A percentile compares a stretch with the other conserved stretches of the same genome.
phyloP scores from a whole-genome alignment of 2,329 filamentous ascomycete species.

The Ceratocystis alfenasii region DNA sequence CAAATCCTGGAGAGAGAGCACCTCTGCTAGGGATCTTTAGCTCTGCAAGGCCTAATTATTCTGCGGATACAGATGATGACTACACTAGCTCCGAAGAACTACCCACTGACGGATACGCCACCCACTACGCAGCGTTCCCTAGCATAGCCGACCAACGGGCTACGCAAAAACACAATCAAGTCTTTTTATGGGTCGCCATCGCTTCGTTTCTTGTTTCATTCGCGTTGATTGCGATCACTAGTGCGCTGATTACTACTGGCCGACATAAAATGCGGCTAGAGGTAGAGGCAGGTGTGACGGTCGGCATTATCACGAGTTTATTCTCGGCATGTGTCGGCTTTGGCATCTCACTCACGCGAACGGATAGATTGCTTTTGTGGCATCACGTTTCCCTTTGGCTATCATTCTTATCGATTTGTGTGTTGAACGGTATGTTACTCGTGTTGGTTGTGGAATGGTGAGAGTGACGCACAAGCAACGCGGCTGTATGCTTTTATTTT shows the following conservation, averaged over 20 bases:
- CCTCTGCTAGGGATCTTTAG: constrained; percentile 26
- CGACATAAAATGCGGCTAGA: constrained; percentile 55
- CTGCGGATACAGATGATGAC: constrained; percentile 27
- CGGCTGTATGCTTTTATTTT: background rate
- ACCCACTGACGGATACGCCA: constrained; percentile 39
- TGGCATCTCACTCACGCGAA: constrained; percentile 44
- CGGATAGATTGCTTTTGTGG: constrained; percentile 33
- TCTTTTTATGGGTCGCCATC: constrained; percentile 43
- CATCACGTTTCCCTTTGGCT: constrained; percentile 35
- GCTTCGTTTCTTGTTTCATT: constrained; percentile 48
- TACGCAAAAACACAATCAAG: constrained; percentile 39
- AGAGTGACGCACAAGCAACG: background rate
- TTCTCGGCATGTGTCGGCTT: constrained; percentile 51
- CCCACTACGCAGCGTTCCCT: constrained; percentile 43
- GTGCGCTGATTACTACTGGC: constrained; percentile 55
- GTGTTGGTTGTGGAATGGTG: constrained; percentile 31
- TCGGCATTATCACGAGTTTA: constrained; percentile 56
- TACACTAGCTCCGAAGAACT: constrained; percentile 44
- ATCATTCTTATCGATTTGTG: constrained; percentile 31
- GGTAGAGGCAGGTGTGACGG: constrained; percentile 60
- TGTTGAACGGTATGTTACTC: constrained; percentile 36
- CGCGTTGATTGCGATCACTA: constrained; percentile 51
- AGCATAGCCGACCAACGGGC: constrained; percentile 41
- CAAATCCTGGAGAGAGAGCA: constrained; percentile 26
- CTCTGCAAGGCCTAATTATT: background rate